Evolutionary conservation across 805 yeast species (phyloP).

Genomic region (Candida sithepensis): DNA sequence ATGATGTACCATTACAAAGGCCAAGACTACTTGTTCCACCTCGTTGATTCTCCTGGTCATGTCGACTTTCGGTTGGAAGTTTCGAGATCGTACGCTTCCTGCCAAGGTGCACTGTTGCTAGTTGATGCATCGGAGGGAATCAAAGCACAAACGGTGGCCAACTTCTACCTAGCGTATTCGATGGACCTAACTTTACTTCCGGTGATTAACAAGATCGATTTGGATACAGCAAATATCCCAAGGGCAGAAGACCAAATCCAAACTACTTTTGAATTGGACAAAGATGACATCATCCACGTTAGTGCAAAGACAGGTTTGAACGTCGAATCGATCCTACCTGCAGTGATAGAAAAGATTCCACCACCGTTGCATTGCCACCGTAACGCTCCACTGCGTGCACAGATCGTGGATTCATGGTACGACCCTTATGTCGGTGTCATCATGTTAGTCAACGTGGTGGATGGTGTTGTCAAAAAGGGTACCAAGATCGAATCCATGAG

Average conservation of each 20-base stretch:
- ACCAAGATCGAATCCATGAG: slow-evolving; percentile 75
- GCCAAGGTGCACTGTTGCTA: slow-evolving; percentile 86
- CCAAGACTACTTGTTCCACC: slow-evolving; percentile 76
- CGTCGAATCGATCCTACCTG: slow-evolving; percentile 75
- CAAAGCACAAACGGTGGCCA: slow-evolving; percentile 98
- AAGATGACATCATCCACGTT: slow-evolving; percentile 72
- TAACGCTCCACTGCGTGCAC: slow-evolving; percentile 57
- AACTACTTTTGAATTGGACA: slow-evolving; percentile 73
- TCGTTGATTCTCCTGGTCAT: slow-evolving; percentile 97
- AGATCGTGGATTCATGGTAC: slow-evolving; percentile 97
- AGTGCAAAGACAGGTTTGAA: slow-evolving; percentile 90
- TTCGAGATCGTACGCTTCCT: slow-evolving; percentile 89
- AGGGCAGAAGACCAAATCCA: slow-evolving; percentile 83
- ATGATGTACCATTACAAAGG: slow-evolving; percentile 75
- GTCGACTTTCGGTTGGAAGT: slow-evolving; percentile 96
- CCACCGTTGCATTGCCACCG: slow-evolving; percentile 41
- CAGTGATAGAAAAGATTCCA: slow-evolving; percentile 79
- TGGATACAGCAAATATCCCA: slow-evolving; percentile 82
- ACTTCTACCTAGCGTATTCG: slow-evolving; percentile 85
- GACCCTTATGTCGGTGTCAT: slow-evolving; percentile 91
- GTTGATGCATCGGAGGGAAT: slow-evolving; percentile 97
- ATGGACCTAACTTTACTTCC: slow-evolving; percentile 81
- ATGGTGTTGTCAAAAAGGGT: slow-evolving; percentile 74
- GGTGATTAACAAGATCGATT: slow-evolving; percentile 86
- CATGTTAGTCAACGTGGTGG: slow-evolving; percentile 76